Evolutionary conservation across 108 stramenopile genomes (phyloP), one percentile per base, ranked within the genome.

Genomic region (Cylindrotheca fusiformis): DNA sequence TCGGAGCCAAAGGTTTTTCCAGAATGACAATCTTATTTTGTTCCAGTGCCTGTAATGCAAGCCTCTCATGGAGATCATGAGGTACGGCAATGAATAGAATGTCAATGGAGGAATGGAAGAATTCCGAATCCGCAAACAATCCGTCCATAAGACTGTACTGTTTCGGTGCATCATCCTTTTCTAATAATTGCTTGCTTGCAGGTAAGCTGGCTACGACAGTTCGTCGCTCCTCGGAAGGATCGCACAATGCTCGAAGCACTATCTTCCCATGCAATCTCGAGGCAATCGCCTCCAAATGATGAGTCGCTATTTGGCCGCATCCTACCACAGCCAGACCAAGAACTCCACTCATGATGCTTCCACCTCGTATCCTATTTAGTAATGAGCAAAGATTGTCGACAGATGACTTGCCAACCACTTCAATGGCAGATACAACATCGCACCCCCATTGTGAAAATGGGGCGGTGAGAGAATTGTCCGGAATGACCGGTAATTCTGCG

Each of bases 221-320:
- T 24, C 74, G 60, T 69, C 68, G 67, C 32, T 75, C 25, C 10
- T 2, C 27, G 41, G 58, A 61, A 3, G 74, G 74, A 69, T 75
- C 74, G n/a, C 47, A 50, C 3, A 75, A 48, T 8, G 74, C 74
- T 2, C 59, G 6, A 1, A 74, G 26, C 33, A 61, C 8, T 1
- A 61, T 29, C 3, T 49, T 52, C 19, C 31, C 62, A 41, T 41
- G 10, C 17, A 30, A 12, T 47, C 41, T 14, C 4, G 54, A 24
- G 8, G 65, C 55, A 33, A 75, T 33, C 1, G 65, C 65, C 1
- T 28, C 68, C 28, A 58, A 22, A 41, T 75, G 74, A 60, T 75
- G 74, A 14, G 74, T 75, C 41, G 62, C 68, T 32, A 75, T 75
- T 46, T 75, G 74, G 26, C 74, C 74, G 32, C 74, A 75, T 48